These are phyloP conservation scores for Solidago caesia DNA, from an alignment of 129 eudicot genomes.

Conservation along the genomic window DNA sequence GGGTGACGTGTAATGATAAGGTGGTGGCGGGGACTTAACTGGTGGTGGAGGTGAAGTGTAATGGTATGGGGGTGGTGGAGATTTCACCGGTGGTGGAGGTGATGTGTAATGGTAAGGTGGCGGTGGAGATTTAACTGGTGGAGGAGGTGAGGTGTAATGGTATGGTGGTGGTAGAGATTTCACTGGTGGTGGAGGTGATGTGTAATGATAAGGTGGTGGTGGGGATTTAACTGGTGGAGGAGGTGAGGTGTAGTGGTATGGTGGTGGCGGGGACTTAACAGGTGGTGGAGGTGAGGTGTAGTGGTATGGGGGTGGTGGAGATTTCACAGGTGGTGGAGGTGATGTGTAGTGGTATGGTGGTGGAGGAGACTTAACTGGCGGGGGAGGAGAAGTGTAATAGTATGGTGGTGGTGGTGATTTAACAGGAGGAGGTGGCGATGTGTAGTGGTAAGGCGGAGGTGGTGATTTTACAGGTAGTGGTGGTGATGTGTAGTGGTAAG, in stretches of 20 bases:
- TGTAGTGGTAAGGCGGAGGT: slow-evolving; percentile 34
- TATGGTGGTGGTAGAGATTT: slow-evolving; percentile 34
- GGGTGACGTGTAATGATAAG: slow-evolving; percentile 28
- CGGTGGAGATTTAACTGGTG: slow-evolving; percentile 22
- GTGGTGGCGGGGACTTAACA: slow-evolving; percentile 7
- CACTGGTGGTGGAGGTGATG: slow-evolving; percentile 28
- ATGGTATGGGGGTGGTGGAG: slow-evolving; percentile 35
- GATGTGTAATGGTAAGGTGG: slow-evolving; percentile 35
- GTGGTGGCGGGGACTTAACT: slow-evolving; percentile 22
- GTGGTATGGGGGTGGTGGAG: slow-evolving; percentile 35
- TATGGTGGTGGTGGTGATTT: slow-evolving; percentile 37
- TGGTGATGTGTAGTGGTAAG: slow-evolving; percentile 29
- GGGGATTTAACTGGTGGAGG: slow-evolving; percentile 31
- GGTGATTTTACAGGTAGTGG: slow-evolving; percentile 24
- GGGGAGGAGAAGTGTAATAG: slow-evolving; percentile 29
- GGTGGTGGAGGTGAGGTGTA: slow-evolving; percentile 32
- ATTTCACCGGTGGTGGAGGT: slow-evolving; percentile 23
- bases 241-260: slow-evolving; percentile 26
- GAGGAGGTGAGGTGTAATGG: slow-evolving; percentile 31
- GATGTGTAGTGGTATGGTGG: slow-evolving; percentile 34
- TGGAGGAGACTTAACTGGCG: slow-evolving; percentile 28
- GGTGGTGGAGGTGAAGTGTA: slow-evolving; percentile 38
- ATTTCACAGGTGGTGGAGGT: slow-evolving; percentile 25
- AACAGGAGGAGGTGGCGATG: slow-evolving; percentile 24
- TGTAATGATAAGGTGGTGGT: slow-evolving; percentile 34